Base-by-base conservation (phyloP, 164 flowering plant species). In the Santalum album region DNA sequence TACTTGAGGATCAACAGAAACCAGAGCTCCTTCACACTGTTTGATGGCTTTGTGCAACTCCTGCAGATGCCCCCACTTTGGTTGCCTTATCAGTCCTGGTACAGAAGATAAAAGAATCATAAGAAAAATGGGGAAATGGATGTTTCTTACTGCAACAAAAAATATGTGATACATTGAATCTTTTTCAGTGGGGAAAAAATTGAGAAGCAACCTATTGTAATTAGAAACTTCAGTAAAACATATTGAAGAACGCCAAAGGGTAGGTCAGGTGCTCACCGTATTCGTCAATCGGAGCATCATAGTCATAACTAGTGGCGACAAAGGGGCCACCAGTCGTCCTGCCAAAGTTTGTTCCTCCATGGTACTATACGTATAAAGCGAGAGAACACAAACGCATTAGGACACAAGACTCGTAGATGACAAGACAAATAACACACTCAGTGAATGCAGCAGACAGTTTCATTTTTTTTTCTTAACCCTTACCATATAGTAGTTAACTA, bases 61-160 rank as follows among this genome's bases (percentile, higher is more conserved):
- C 64, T 74, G 80, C 79, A 90, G 69, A 65, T 90, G 98, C 10
- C 96, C 78, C 69, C 73, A 90, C 70, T 90, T 90, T 46, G 95
- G 96, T 50, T 90, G 77, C 57, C 79, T 83, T 19, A 63, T 52
- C 23, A 87, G 59, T 57, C 98, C 97, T 90, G 36, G 53, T 35
- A 36, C 20, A 59, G 21, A 19, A 62, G n/a, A 23, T 5, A 59
- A 16, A 44, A 62, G 6, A 29, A 29, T 9, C 4, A 29, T 29
- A 29, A n/a, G n/a, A n/a, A n/a, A n/a, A n/a, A n/a, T n/a, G n/a
- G n/a, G n/a, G n/a, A n/a, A n/a, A n/a, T n/a, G n/a, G n/a, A n/a
- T n/a, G n/a, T n/a, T n/a, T n/a, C n/a, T n/a, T n/a, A n/a, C n/a
- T n/a, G n/a, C n/a, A n/a, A n/a, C n/a, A n/a, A n/a, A n/a, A n/a